phyloP scores from a whole-genome alignment of 2,329 filamentous ascomycete genomes.

The Claviceps sp. region DNA sequence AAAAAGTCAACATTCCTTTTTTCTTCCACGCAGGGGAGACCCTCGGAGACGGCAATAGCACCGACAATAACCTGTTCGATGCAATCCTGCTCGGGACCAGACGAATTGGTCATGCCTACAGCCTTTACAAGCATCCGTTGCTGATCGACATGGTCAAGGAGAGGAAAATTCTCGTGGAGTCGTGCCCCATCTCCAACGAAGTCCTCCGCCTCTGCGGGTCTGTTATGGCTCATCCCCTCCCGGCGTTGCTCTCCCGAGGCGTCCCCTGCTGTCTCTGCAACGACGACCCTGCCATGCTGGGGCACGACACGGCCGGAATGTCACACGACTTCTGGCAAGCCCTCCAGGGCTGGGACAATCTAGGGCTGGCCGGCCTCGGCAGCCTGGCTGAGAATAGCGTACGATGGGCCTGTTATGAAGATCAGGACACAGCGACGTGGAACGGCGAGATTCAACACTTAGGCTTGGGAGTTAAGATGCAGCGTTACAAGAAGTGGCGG shows the following conservation, averaged over 20 bases:
- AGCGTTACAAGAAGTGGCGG: constrained; percentile 65
- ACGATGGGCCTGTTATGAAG: constrained; percentile 79
- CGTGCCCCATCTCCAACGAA: constrained; percentile 85
- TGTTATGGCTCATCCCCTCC: constrained; percentile 67
- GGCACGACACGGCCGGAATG: constrained; percentile 68
- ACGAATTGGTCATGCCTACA: constrained; percentile 81
- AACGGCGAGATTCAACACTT: constrained; percentile 54
- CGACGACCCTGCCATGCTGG: constrained; percentile 81
- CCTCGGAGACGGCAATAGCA: constrained; percentile 57
- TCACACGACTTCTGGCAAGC: constrained; percentile 90
- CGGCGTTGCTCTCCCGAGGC: constrained; percentile 71
- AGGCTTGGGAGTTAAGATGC: constrained; percentile 56
- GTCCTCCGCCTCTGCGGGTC: constrained; percentile 66
- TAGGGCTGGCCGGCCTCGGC: constrained; percentile 75
- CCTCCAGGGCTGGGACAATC: constrained; percentile 80
- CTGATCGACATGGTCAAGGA: constrained; percentile 82
- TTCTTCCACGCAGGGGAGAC: constrained; percentile 93
- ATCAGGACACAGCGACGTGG: constrained; percentile 61
- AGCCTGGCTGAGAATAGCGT: constrained; percentile 87
- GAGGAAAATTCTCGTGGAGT: constrained; percentile 76
- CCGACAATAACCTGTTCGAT: constrained; percentile 77
- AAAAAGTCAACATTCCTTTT: constrained; percentile 74
- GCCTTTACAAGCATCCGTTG: constrained; percentile 80
- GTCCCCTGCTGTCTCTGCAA: constrained; percentile 77
- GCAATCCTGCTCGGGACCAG: constrained; percentile 76